Base-by-base conservation (phyloP, 352 stramenopile genomes). In the Elongisporangium prolatum region DNA sequence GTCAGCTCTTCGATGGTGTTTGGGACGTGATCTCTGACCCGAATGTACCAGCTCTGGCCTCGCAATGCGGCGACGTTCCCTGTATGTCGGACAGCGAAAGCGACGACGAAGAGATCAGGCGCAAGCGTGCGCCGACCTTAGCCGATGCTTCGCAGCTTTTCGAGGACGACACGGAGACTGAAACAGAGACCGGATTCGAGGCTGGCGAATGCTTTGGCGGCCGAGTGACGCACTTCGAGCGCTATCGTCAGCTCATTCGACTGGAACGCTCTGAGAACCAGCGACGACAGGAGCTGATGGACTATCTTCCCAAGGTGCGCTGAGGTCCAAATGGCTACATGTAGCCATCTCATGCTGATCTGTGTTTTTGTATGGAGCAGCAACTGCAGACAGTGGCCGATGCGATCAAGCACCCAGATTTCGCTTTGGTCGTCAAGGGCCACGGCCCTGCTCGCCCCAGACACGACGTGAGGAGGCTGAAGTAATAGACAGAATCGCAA, bases 51-150 rank as follows among this genome's bases (percentile, higher is more conserved):
- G 34, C 48, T 16, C 57, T 89, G 16, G 69, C 67, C 18, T 38
- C 54, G 48, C 11, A 58, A n/a, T 48, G 71, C 0, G 71, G 76
- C 48, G 70, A 84, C 52, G 69, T 93, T 7, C 66, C 76, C 9
- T 70, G 54, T 60, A 68, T 93, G 40, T 91, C 80, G 4, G 83
- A 93, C 56, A 93, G 83, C 52, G 83, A 93, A 40, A 93, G 80
- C 60, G 83, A 92, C 37, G 73, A 85, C 1, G 78, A 86, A 3
- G 68, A 68, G 52, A 65, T 10, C 47, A 57, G 2, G 47, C 22
- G 34, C 63, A 68, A n/a, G 28, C 57, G 34, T 21, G 16, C 40
- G 17, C 63, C 67, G 1, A 67, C 51, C 58, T 81, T 60, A 66
- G 60, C 70, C 21, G 71, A 83, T 61, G 68, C 64, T 8, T 6